phyloP scores from a whole-genome alignment of 257 asterid genomes.

The Solanum pinnatisectum region DNA sequence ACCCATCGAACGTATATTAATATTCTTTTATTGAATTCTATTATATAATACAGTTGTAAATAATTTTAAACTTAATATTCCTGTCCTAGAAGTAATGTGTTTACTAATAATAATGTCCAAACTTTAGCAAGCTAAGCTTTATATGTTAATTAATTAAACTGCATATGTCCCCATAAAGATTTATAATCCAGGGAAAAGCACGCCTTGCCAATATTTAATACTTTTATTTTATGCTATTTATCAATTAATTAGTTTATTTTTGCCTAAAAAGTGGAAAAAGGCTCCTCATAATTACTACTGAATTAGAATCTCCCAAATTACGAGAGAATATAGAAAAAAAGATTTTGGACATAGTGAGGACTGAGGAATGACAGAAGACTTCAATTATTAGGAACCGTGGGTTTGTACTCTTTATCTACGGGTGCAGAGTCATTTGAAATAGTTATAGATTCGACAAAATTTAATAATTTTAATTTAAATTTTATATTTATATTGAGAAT shows the following conservation, averaged over 20 bases:
- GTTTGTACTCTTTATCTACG: background rate
- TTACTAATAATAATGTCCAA: background rate
- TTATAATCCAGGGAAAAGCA: conserved; percentile 1
- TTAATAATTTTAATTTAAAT: background rate
- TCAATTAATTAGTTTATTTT: background rate
- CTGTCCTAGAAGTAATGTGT: background rate
- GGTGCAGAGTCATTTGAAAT: background rate
- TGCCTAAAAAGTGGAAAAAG: background rate
- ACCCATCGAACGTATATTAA: background rate
- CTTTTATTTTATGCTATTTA: background rate
- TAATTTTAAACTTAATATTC: background rate
- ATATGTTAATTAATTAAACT: background rate
- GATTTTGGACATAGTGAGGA: background rate
- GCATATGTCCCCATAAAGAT: conserved; percentile 15
- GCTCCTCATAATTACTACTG: background rate
- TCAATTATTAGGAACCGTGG: background rate
- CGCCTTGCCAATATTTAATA: background rate
- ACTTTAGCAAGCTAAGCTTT: background rate
- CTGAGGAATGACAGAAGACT: background rate
- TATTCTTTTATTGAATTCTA: background rate
- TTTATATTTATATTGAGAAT: background rate
- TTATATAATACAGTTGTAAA: background rate
- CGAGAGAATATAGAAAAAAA: background rate
- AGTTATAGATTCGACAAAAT: background rate
- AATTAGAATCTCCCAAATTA: conserved; percentile 3